Conservation (phyloP, 2,329 filamentous ascomycete genomes). For the Talaromyces sp. region DNA sequence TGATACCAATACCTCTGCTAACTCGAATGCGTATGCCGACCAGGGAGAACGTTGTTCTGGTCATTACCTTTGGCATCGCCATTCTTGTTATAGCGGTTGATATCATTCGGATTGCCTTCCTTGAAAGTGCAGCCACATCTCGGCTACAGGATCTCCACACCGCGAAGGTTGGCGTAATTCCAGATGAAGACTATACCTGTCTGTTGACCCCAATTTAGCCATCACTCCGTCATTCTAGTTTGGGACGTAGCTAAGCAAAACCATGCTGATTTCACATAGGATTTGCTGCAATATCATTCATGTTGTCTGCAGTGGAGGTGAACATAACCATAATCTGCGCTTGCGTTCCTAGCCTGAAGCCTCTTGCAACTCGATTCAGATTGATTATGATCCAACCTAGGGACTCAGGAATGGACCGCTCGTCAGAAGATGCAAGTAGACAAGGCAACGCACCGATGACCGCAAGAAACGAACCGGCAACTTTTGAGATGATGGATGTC, state of each 20-base stretch:
- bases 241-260: neutral
- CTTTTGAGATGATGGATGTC: constrained; percentile 1
- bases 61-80: constrained; percentile 1
- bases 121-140: neutral
- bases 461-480: neutral
- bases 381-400: neutral
- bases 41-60: constrained; percentile 58
- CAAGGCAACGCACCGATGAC: constrained; percentile 45
- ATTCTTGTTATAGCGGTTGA: constrained; percentile 5
- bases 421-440: neutral
- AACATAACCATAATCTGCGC: constrained; percentile 41
- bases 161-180: neutral
- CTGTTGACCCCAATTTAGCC: neutral
- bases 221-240: neutral
- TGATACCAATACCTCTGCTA: constrained; percentile 82
- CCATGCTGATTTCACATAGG: neutral
- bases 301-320: constrained; percentile 39
- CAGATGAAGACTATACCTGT: constrained; percentile 7
- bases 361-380: constrained; percentile 22
- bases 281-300: neutral
- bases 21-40: constrained; percentile 78
- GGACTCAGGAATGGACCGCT: neutral
- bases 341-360: constrained; percentile 39
- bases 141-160: neutral
- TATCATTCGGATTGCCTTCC: constrained; percentile 3